Base-by-base conservation (phyloP, 768 basidiomycete species). In the Suillus plorans region DNA sequence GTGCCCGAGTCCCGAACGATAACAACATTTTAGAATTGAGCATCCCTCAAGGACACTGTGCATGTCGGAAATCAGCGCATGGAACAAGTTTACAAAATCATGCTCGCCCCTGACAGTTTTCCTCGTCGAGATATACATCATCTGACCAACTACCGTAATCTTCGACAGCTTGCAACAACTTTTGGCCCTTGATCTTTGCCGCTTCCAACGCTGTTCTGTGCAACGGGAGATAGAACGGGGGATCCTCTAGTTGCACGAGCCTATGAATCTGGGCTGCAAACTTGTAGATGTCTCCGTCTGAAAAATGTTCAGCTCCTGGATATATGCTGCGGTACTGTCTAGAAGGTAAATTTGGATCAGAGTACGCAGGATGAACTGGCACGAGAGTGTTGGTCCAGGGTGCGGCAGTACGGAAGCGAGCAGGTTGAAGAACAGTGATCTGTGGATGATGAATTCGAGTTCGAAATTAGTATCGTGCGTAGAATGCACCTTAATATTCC, bases 401-500 rank as follows among this genome's bases (percentile, higher is more conserved):
- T 4, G 60, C 20, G 28, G 61, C 63, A 31, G 67, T 73, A 41
- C 70, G 70, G 57, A 73, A 71, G 55, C 64, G 63, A 42, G 70
- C 70, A 20, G 72, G 72, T 59, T 73, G 70, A 22, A 73, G n/a
- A 9, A 73, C 36, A 42, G 70, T 72, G 60, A 73, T 69, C 72
- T 73, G 37, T 47, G 13, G 18, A 12, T 25, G 47, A 67, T 34
- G 53, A 13, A 31, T 14, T 41, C 44, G 20, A 22, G 28, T n/a
- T 12, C n/a, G 39, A 63, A 44, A 31, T 22, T 14, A 49, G 36
- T 36, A 50, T 18, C 31, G 14, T 25, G 16, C 47, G 20, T 16
- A 18, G n/a, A 50, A 49, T 74, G n/a, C 60, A 80, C 82, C 70
- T 79, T 82, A 69, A 84, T 82, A 60, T 83, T 81, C 82, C 82